A percentile compares a stretch with the other conserved stretches of the same genome.
Conservation (phyloP, 495 filamentous ascomycete genomes). For the Acidomyces sp. region DNA sequence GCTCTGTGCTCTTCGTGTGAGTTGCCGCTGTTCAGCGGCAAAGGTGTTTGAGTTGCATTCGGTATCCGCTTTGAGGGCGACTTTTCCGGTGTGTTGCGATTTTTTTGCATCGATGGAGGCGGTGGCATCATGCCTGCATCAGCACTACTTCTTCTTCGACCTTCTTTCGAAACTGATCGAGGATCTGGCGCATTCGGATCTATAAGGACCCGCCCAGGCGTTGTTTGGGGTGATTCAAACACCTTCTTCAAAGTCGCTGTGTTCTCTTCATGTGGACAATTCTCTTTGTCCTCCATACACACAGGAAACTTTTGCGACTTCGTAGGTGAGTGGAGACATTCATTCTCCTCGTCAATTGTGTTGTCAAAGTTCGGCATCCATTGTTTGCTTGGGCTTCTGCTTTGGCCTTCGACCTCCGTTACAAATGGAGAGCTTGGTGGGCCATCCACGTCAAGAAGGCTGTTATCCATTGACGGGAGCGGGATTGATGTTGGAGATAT, state of each 20-base stretch:
- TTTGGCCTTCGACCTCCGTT: slow-evolving; percentile 21
- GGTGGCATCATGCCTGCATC: slow-evolving; percentile 15
- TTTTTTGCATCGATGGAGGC: slow-evolving; percentile 16
- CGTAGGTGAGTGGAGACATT: background rate
- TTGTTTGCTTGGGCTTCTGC: slow-evolving; percentile 12
- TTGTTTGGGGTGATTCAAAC: slow-evolving; percentile 14
- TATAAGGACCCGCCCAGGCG: slow-evolving; percentile 3
- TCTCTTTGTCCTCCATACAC: slow-evolving; percentile 18
- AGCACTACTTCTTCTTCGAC: background rate
- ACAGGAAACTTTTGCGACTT: slow-evolving; percentile 1
- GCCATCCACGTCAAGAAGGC: slow-evolving; percentile 19
- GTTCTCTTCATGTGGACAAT: slow-evolving; percentile 9
- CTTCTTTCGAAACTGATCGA: background rate
- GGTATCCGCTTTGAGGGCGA: slow-evolving; percentile 8
- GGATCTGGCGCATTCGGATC: slow-evolving; percentile 6
- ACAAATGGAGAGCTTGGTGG: slow-evolving; percentile 30
- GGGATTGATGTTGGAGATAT: background rate
- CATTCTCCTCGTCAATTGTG: background rate
- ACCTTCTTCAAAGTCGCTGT: slow-evolving; percentile 13
- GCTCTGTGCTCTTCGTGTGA: slow-evolving; percentile 3
- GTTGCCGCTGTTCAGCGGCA: slow-evolving; percentile 7
- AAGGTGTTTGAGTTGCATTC: slow-evolving; percentile 11
- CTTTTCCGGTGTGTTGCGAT: slow-evolving; percentile 7
- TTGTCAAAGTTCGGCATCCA: background rate
- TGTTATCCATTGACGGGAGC: slow-evolving; percentile 1